Evolutionary conservation across 805 yeast species (phyloP).

Genomic region (Yamadazyma philogaea): DNA sequence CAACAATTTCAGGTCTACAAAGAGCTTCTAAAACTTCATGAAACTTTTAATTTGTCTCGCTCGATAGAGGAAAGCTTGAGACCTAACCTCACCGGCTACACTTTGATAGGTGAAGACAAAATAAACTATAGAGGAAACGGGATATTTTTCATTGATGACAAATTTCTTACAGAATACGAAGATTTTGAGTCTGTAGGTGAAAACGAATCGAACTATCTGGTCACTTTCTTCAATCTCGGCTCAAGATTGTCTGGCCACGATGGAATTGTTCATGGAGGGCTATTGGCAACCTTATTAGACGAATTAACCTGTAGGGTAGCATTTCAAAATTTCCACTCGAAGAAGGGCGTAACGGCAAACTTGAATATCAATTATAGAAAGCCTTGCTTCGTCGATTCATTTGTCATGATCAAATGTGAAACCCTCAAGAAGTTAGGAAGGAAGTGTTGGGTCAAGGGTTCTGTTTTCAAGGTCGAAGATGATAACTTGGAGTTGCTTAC

Average conservation of each 20-base stretch:
- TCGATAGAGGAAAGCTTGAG: conserved; percentile 25
- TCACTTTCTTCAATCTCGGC: conserved; percentile 41
- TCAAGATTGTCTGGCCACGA: conserved; percentile 37
- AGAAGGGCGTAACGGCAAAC: conserved; percentile 43
- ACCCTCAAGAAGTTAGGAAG: conserved; percentile 32
- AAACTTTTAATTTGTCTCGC: conserved; percentile 12
- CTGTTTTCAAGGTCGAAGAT: conserved; percentile 25
- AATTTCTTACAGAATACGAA: conserved; percentile 21
- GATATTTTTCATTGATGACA: conserved; percentile 33
- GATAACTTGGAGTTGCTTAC: conserved; percentile 23
- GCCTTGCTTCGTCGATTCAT: conserved; percentile 33
- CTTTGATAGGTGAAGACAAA: conserved; percentile 32
- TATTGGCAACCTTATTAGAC: conserved; percentile 41
- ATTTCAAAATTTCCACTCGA: conserved; percentile 37
- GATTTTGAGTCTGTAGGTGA: conserved; percentile 20
- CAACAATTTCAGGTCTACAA: conserved; percentile 5
- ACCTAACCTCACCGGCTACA: conserved; percentile 37
- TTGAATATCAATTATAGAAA: conserved; percentile 38
- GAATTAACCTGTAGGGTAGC: conserved; percentile 43
- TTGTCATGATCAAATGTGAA: conserved; percentile 33
- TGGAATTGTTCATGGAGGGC: conserved; percentile 43
- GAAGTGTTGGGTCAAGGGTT: conserved; percentile 39
- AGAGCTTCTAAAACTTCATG: conserved; percentile 4
- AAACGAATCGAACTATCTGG: conserved; percentile 26
- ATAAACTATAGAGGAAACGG: conserved; percentile 32